phyloP scores from a whole-genome alignment of 163 green algal species.

The Chlamydomonas reinhardtii region DNA sequence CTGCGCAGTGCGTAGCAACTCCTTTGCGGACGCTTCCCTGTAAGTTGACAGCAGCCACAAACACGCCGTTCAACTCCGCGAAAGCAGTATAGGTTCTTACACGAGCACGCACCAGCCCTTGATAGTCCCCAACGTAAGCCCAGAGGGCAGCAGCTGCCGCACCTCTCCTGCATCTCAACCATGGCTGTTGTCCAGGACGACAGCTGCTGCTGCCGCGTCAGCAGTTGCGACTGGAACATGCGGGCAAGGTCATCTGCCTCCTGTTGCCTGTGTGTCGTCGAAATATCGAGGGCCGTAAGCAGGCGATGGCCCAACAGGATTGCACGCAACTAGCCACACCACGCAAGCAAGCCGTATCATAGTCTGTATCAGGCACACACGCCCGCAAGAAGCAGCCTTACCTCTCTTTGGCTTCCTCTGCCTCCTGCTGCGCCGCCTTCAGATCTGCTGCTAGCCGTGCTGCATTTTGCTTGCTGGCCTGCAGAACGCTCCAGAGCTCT shows the following conservation, averaged over 20 bases:
- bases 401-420: slow-evolving; percentile 16
- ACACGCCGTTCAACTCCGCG: too few species aligned
- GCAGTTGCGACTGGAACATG: slow-evolving; percentile 26
- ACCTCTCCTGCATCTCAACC: slow-evolving; percentile 30
- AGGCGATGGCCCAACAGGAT: too few species aligned
- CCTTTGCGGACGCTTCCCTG: slow-evolving; percentile 5
- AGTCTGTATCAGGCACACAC: too few species aligned
- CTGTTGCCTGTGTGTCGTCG: neutral
- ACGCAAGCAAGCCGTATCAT: too few species aligned
- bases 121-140: too few species aligned
- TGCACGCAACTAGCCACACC: too few species aligned
- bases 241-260: slow-evolving; percentile 8
- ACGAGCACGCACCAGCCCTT: too few species aligned
- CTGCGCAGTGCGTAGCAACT: slow-evolving; percentile 1
- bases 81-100: too few species aligned
- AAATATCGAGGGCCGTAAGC: too few species aligned
- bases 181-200: slow-evolving; percentile 17
- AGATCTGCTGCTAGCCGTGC: slow-evolving; percentile 22
- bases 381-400: neutral
- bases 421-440: slow-evolving; percentile 6
- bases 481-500: slow-evolving; percentile 30
- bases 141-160: too few species aligned
- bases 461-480: slow-evolving; percentile 11
- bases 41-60: neutral
- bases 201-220: slow-evolving; percentile 14